Base-by-base conservation (phyloP, 345 rosid species). In the Citrus hindsii region DNA sequence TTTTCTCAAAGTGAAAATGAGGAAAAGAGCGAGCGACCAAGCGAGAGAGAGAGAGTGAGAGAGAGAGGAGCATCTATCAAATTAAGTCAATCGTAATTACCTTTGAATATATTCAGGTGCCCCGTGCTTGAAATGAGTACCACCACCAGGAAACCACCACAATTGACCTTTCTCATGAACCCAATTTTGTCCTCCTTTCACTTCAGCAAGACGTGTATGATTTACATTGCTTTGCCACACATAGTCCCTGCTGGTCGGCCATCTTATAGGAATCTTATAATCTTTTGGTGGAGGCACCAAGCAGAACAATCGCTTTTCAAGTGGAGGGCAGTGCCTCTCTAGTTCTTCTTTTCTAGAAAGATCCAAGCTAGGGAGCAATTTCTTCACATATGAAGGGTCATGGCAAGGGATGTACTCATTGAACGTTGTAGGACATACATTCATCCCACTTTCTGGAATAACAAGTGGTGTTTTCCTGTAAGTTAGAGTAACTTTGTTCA, bases 131-230 rank as follows among this genome's bases (percentile, higher is more conserved):
- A 96, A 96, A 90, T 96, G 94, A 69, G 99, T 91, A 71, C 99
- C 99, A 56, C 99, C 99, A 46, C 98, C 97, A 1, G 99, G 99
- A 72, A 96, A 96, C 97, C 97, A 94, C 98, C 98, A 93, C 55
- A 91, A 78, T 79, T 86, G 88, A 58, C 85, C 85, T 73, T 87
- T 88, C 77, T 89, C 91, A 69, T 92, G 99, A 46, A 95, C 96
- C 99, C 99, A 95, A 76, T 90, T 95, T 79, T 95, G 96, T n/a
- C 98, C 99, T 85, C 98, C 96, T 82, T 93, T 92, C 37, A 93
- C 92, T 78, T 89, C 86, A 77, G 98, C 94, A 68, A 95, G 96
- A 86, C 30, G 96, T 19, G 94, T 87, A 84, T 92, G 98, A 85
- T 96, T 96, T 81, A 96, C 98, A 84, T 96, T 96, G 81, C 95